Base-by-base conservation (phyloP, 1,139 yeast genomes). In the Geotrichum klebahnii region DNA sequence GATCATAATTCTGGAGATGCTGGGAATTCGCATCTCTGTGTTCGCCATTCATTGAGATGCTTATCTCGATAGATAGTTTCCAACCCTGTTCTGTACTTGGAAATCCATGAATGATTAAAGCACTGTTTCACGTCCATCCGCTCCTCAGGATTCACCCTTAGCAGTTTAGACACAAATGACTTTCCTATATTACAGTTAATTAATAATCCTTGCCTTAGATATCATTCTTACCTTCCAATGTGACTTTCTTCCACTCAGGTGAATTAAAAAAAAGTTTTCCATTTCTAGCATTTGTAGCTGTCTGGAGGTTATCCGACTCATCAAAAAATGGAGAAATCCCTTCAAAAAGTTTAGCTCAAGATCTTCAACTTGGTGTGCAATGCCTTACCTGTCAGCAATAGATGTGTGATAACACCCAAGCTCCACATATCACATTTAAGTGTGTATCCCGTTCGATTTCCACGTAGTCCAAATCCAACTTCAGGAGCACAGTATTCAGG, bases 401-500 rank as follows among this genome's bases (percentile, higher is more conserved):
- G 77, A 63, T 80, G 81, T 2, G 74, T 60, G 20, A 81, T 74
- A 0, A 82, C 74, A 0, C 87, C 88, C 5, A 81, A 59, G 0
- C 87, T 81, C 89, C 88, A 82, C 44, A 79, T 65, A 62, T 82
- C 88, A 59, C 85, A 81, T 58, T 78, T 79, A 35, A 64, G 68
- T 48, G 72, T 76, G 58, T 80, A 81, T 0, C 82, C 80, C 20
- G 56, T 52, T 49, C 48, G 56, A 16, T 54, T 59, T 4, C 59
- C 63, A 26, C 53, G 50, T 59, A 61, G 31, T 62, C 67, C 68
- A 53, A 77, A 70, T 1, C 80, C 77, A 17, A 78, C 79, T 55
- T 82, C 87, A 0, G 87, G 87, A 0, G 87, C 87, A 52, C 81
- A 75, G 58, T 81, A 81, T 59, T 81, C 87, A 0, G 82, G 79